Percentiles rank a stretch among this genome's conserved stretches.
Conservation (phyloP, 2,329 filamentous ascomycete species). For the Bipolaris gigantea region DNA sequence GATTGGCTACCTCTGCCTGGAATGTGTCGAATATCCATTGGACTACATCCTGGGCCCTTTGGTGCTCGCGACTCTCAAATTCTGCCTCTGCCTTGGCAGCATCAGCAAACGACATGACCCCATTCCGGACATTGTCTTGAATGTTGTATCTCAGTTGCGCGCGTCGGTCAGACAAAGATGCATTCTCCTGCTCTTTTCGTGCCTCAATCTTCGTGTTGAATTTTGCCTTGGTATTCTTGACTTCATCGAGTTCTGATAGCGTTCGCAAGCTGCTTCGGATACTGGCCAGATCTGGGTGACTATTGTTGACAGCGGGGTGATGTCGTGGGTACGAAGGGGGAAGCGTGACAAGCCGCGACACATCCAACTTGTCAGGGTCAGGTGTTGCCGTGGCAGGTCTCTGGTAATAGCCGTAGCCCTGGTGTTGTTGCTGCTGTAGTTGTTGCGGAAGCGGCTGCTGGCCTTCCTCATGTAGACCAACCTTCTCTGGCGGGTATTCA, state of each 20-base stretch:
- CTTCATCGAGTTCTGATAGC: constrained; percentile 72
- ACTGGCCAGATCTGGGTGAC: constrained; percentile 81
- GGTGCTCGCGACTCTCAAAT: constrained; percentile 69
- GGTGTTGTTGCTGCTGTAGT: constrained; percentile 23
- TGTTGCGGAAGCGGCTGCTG: constrained; percentile 21
- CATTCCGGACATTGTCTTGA: constrained; percentile 74
- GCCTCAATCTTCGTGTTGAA: constrained; percentile 55
- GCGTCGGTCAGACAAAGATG: constrained; percentile 62
- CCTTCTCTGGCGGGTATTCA: constrained; percentile 68
- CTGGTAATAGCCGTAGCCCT: constrained; percentile 45
- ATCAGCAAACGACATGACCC: constrained; percentile 79
- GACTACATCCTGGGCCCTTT: constrained; percentile 69
- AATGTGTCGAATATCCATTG: constrained; percentile 84
- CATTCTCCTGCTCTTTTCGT: constrained; percentile 56
- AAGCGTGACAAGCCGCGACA: constrained; percentile 88
- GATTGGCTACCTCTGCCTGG: constrained; percentile 79
- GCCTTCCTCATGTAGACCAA: constrained; percentile 57
- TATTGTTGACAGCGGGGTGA: constrained; percentile 94
- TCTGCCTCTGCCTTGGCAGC: constrained; percentile 80
- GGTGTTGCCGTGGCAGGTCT: constrained; percentile 49
- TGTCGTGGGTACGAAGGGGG: constrained; percentile 93
- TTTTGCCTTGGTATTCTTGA: constrained; percentile 66
- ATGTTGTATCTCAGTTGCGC: constrained; percentile 72
- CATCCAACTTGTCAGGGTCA: constrained; percentile 68
- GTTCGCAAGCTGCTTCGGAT: constrained; percentile 74